phyloP scores from a whole-genome alignment of 2,329 filamentous ascomycete genomes.

The Ophiostoma sp. region DNA sequence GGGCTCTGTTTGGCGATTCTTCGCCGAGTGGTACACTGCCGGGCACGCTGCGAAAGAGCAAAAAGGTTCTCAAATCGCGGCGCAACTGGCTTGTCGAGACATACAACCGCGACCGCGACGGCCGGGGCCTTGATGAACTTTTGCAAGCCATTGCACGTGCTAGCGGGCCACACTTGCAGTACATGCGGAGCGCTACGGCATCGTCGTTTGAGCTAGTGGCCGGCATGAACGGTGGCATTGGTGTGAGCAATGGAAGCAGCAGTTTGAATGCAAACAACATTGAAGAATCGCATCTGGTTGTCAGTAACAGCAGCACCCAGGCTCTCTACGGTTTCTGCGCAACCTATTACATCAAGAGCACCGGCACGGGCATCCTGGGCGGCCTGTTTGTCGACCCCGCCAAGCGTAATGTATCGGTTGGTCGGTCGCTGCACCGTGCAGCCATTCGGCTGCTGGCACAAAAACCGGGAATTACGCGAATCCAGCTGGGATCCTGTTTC shows the following conservation, averaged over 20 bases:
- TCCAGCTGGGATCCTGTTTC: slow-evolving; percentile 75
- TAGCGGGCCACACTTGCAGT: slow-evolving; percentile 60
- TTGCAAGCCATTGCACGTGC: slow-evolving; percentile 64
- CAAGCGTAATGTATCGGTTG: slow-evolving; percentile 83
- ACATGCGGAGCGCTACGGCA: slow-evolving; percentile 64
- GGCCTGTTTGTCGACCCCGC: slow-evolving; percentile 84
- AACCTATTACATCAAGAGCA: slow-evolving; percentile 70
- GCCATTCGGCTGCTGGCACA: slow-evolving; percentile 70
- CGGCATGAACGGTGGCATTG: background rate
- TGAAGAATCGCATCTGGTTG: slow-evolving; percentile 81
- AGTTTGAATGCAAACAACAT: slow-evolving; percentile 37
- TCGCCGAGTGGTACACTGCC: slow-evolving; percentile 55
- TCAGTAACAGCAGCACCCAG: slow-evolving; percentile 87
- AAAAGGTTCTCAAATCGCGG: slow-evolving; percentile 80
- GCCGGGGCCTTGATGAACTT: slow-evolving; percentile 66
- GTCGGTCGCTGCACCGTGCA: slow-evolving; percentile 79
- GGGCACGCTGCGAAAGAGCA: slow-evolving; percentile 77
- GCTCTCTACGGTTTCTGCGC: slow-evolving; percentile 88
- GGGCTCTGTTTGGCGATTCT: slow-evolving; percentile 74
- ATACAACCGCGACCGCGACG: slow-evolving; percentile 76
- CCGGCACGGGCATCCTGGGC: slow-evolving; percentile 70
- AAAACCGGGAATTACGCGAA: slow-evolving; percentile 65
- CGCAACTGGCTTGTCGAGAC: slow-evolving; percentile 93
- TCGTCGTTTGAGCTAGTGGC: slow-evolving; percentile 64
- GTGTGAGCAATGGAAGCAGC: background rate